These are phyloP conservation scores for Discostella stelligeroides DNA, from an alignment of 108 stramenopile species.

Conservation along the genomic window DNA sequence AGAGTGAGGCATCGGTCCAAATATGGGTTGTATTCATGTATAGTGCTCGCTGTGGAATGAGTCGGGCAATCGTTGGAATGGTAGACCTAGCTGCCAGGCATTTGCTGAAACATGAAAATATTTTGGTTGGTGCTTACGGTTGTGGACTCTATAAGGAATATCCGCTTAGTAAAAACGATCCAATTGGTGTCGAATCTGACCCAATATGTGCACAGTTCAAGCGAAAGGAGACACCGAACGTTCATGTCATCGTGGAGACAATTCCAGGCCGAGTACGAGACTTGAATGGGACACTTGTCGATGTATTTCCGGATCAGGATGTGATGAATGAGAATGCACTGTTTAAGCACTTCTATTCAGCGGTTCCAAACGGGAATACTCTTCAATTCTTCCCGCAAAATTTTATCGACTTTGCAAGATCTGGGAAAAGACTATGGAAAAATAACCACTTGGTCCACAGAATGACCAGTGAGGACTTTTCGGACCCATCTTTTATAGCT, in stretches of 20 bases:
- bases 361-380: conserved; percentile 40
- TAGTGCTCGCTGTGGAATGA: conserved; percentile 44
- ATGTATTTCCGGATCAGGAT: conserved; percentile 25
- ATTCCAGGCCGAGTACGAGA: conserved; percentile 30
- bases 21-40: conserved; percentile 50
- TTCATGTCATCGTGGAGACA: conserved; percentile 51
- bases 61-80: conserved; percentile 35
- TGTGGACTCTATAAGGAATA: conserved; percentile 44
- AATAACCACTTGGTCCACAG: conserved; percentile 39
- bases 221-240: conserved; percentile 49
- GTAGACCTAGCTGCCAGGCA: conserved; percentile 49
- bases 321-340: conserved; percentile 38
- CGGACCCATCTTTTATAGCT: conserved; percentile 8
- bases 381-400: conserved; percentile 39
- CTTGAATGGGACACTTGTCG: conserved; percentile 27
- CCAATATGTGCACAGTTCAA: conserved; percentile 47
- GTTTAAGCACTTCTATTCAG: conserved; percentile 51
- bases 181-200: conserved; percentile 29
- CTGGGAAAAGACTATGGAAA: conserved; percentile 42
- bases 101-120: conserved; percentile 37
- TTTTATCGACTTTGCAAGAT: conserved; percentile 42
- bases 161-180: conserved; percentile 15
- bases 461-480: conserved; percentile 38
- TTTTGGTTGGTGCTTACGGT: conserved; percentile 49
- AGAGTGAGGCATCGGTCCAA: conserved; percentile 34